These are phyloP conservation scores for Trifolium repens DNA, from an alignment of 306 rosid species.

Conservation along the genomic window DNA sequence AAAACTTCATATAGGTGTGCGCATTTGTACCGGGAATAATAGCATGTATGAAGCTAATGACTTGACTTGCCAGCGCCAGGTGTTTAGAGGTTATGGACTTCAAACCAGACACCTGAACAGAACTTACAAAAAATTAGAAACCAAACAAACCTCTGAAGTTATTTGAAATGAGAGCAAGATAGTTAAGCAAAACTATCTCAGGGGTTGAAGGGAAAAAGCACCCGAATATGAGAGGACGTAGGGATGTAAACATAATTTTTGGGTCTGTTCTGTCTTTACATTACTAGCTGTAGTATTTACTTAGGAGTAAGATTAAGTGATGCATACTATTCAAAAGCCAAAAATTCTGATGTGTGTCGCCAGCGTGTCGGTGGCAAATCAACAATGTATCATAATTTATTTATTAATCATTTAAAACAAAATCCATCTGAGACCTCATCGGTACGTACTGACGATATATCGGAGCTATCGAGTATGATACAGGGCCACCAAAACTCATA, in stretches of 20 bases:
- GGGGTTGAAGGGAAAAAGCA: neutral
- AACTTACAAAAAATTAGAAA: slow-evolving; percentile 41
- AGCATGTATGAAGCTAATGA: slow-evolving; percentile 79
- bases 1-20: slow-evolving; percentile 27
- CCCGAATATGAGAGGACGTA: neutral
- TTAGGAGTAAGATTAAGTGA: slow-evolving; percentile 15
- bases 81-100: slow-evolving; percentile 99
- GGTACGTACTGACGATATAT: too few species aligned
- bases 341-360: neutral
- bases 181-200: neutral
- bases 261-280: slow-evolving; percentile 3
- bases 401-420: too few species aligned
- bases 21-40: slow-evolving; percentile 77
- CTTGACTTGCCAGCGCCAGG: slow-evolving; percentile 99
- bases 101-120: slow-evolving; percentile 89
- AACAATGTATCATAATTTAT: too few species aligned
- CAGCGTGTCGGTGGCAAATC: too few species aligned
- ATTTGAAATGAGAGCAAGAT: slow-evolving; percentile 33
- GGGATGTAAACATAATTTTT: slow-evolving; percentile 18
- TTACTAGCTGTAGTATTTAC: slow-evolving; percentile 10
- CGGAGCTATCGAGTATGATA: too few species aligned
- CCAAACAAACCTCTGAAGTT: slow-evolving; percentile 32
- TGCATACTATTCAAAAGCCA: slow-evolving; percentile 17
- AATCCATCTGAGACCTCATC: too few species aligned
- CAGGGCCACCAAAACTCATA: too few species aligned